Evolutionary conservation across 352 stramenopile genomes (phyloP).

Genomic region (Phytophthora quininea): DNA sequence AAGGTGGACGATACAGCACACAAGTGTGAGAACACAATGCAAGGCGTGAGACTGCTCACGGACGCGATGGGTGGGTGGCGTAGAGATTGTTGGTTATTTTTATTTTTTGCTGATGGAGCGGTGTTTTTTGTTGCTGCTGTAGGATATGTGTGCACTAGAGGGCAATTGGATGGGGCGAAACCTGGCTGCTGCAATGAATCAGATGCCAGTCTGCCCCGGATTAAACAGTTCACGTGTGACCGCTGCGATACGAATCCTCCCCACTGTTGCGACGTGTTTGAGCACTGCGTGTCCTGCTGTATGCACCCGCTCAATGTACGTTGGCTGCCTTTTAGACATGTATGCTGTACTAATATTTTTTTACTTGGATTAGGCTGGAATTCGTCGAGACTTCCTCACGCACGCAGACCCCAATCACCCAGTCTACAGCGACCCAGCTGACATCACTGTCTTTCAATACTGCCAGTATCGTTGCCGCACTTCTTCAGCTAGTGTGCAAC

Average conservation of each 20-base stretch:
- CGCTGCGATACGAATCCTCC: slow-evolving; percentile 63
- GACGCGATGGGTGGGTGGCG: too few relatives aligned
- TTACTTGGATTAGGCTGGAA: slow-evolving; percentile 41
- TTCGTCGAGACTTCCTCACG: slow-evolving; percentile 63
- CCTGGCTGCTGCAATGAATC: slow-evolving; percentile 69
- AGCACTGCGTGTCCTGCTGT: slow-evolving; percentile 81
- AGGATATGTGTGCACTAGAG: slow-evolving; percentile 59
- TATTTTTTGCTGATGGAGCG: too few relatives aligned
- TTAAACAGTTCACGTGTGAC: slow-evolving; percentile 70
- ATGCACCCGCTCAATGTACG: slow-evolving; percentile 79
- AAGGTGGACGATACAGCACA: slow-evolving; percentile 36
- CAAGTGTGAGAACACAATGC: slow-evolving; percentile 63
- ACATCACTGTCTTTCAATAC: slow-evolving; percentile 71
- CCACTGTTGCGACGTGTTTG: slow-evolving; percentile 72
- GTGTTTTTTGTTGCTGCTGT: too few relatives aligned
- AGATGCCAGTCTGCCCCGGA: slow-evolving; percentile 49
- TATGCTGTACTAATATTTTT: slow-evolving; percentile 18
- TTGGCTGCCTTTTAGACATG: too few relatives aligned
- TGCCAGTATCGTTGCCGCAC: slow-evolving; percentile 77
- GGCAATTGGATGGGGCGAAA: slow-evolving; percentile 44
- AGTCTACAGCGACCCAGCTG: slow-evolving; percentile 58
- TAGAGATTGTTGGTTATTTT: too few relatives aligned
- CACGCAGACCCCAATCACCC: slow-evolving; percentile 64
- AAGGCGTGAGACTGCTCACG: slow-evolving; percentile 52
- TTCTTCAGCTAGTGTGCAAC: slow-evolving; percentile 74